Base-by-base conservation (phyloP, 371 early-diverging fungal species). In the Apophysomyces elegans region DNA sequence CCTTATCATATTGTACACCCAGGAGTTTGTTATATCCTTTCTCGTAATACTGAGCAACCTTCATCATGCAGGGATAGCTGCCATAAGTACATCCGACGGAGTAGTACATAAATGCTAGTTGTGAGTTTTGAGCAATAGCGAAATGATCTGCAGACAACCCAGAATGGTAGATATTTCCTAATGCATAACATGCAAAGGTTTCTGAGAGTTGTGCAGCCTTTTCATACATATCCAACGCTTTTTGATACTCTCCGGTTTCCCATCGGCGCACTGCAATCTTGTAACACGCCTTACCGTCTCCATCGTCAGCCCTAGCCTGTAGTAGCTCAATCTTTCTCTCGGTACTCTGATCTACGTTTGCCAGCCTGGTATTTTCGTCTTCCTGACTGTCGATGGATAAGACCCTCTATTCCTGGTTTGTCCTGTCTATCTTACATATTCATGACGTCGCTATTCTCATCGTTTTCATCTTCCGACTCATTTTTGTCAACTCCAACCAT, bases 31-130 rank as follows among this genome's bases (percentile, higher is more conserved):
- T 13, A n/a, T 36, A 36, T 0, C 58, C 58, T 36, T 35, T 12
- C 4, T 38, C 59, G 18, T 63, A 69, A 36, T 68, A 72, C 1
- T 60, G 46, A 2, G 69, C 73, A 56, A 72, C 38, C 37, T 7
- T 58, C 3, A 58, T 26, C 2, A 35, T 7, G 39, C 37, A 1
- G 12, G 6, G 32, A 7, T 58, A 36, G 0, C 0, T 36, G 32
- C 13, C 3, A 0, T 2, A 32, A 14, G 9, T 16, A 8, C 35
- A n/a, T 7, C 35, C 58, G 1, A 58, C 6, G 37, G 0, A 36
- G n/a, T 38, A 41, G 36, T 68, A 68, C 0, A 37, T 18, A 38
- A 68, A 67, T 1, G 73, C 73, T 21, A 13, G 13, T 37, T 63
- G 37, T 35, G 61, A 44, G 35, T 72, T 57, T 50, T 68, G 62